Base-by-base conservation (phyloP, 2,329 filamentous ascomycete genomes). In the Fusarium sp. region DNA sequence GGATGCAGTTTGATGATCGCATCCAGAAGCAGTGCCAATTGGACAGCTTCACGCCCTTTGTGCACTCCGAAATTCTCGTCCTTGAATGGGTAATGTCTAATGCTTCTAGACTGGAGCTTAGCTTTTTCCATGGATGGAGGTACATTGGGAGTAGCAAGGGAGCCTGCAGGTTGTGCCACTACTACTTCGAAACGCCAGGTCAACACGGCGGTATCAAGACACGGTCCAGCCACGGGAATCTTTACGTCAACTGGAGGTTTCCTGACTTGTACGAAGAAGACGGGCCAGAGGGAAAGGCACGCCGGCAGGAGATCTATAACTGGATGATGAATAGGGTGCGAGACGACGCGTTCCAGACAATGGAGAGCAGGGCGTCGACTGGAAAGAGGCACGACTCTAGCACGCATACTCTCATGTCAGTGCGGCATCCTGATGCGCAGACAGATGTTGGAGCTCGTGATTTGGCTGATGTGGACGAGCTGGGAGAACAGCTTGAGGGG, bases 141-240 rank as follows among this genome's bases (percentile, higher is more conserved):
- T 85, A 85, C 63, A 83, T 86, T n/a, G 84, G 83, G 1, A 78
- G 76, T 32, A 84, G 83, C 74, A 86, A 86, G 70, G 83, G 83
- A 0, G 81, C 83, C 0, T 86, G 84, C 37, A 77, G 80, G 1
- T 78, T 86, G 1, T 86, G 84, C 30, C 45, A 75, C 5, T 80
- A 81, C 57, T 86, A 84, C 59, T 83, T 86, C n/a, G 59, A 64
- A 1, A 72, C 73, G 0, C 72, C 73, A 0, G 67, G 76, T 3
- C 67, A 75, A 0, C 73, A 76, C 41, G 16, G 60, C 0, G 43
- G 35, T 1, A 77, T 84, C 3, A 58, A 72, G 3, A 79, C 82
- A 2, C 78, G 84, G 0, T 37, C 75, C 3, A 73, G 79, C 0
- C 84, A 85, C 50, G 68, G 76, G 0, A 86, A 86, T 6, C 54